Evolutionary conservation across 345 rosid genomes (phyloP).

Genomic region (Eucalyptus erythrocorys): DNA sequence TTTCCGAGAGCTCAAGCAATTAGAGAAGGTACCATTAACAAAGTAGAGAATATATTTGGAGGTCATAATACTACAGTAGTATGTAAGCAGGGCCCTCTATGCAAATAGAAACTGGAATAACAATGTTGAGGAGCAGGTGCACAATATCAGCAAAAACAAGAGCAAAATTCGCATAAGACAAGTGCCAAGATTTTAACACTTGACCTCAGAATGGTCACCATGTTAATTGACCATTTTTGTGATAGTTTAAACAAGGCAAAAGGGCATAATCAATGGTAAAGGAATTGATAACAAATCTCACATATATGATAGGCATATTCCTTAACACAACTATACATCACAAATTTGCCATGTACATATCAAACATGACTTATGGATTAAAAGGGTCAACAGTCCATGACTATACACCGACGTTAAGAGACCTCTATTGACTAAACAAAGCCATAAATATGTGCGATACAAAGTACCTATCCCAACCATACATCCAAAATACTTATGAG

Average conservation of each 20-base stretch:
- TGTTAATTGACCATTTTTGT: not conserved
- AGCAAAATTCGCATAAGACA: not conserved
- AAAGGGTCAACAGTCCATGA: not conserved
- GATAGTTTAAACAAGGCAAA: not conserved
- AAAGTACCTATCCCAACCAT: not conserved
- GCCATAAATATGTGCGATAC: not conserved
- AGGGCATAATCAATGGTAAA: not conserved
- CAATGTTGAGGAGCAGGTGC: not conserved
- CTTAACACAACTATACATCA: not conserved
- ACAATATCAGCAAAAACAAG: not conserved
- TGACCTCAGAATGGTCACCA: not conserved
- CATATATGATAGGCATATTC: not conserved
- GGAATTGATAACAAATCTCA: not conserved
- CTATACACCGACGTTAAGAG: not conserved
- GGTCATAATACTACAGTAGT: not conserved
- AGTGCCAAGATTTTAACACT: not conserved
- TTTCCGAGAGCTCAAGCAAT: not conserved
- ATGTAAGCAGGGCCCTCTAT: not conserved
- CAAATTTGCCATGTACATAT: not conserved
- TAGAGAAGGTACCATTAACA: not conserved
- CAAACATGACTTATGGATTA: not conserved
- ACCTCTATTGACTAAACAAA: not conserved
- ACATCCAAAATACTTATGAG: not conserved
- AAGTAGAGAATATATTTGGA: not conserved
- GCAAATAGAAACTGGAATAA: not conserved